phyloP scores from a whole-genome alignment of 352 stramenopile genomes.

The Phytopythium mirpurense region DNA sequence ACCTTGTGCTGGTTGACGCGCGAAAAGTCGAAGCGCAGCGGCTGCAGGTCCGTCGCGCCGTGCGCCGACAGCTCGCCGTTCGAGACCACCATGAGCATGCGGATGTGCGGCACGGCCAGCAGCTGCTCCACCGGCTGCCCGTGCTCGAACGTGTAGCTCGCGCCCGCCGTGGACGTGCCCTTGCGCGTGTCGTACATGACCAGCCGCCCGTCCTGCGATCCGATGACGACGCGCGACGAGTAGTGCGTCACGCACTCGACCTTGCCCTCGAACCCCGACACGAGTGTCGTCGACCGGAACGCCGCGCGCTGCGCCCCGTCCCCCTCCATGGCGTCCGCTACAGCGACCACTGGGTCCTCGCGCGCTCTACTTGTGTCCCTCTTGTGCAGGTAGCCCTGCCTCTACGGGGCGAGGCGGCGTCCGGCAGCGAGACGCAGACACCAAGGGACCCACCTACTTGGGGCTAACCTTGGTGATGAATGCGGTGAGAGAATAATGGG shows the following conservation, averaged over 20 bases:
- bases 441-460: too few species aligned
- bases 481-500: not conserved
- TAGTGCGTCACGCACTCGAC: conserved; percentile 85
- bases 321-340: conserved; percentile 4
- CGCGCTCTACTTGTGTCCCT: not conserved
- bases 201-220: conserved; percentile 70
- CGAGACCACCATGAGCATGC: conserved; percentile 79
- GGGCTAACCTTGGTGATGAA: not conserved
- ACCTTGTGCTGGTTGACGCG: conserved; percentile 70
- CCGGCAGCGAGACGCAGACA: not conserved
- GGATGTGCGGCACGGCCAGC: conserved; percentile 80
- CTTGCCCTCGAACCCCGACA: conserved; percentile 73
- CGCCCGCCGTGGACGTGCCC: conserved; percentile 46
- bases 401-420: not conserved
- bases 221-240: conserved; percentile 81
- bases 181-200: conserved; percentile 88
- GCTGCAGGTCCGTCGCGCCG: conserved; percentile 74
- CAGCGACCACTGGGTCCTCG: too few species aligned
- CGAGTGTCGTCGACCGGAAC: conserved; percentile 71
- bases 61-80: conserved; percentile 72
- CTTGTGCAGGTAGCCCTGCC: not conserved
- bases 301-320: conserved; percentile 37
- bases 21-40: conserved; percentile 74
- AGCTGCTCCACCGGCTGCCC: conserved; percentile 74
- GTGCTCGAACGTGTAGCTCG: conserved; percentile 70